phyloP scores from a whole-genome alignment of 306 rosid species.

The Abrus pulchellus region DNA sequence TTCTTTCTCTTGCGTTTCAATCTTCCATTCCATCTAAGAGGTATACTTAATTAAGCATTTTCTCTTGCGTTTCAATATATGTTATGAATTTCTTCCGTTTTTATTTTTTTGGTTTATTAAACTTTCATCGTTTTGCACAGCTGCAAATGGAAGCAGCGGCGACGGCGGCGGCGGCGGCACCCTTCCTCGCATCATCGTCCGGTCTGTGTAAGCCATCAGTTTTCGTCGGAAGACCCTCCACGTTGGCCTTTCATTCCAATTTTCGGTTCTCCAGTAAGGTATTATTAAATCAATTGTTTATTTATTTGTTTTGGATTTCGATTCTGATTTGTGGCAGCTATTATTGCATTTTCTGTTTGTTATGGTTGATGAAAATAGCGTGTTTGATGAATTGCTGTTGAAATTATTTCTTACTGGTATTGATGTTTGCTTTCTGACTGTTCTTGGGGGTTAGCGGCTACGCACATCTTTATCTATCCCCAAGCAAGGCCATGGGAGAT shows the following conservation, averaged over 20 bases:
- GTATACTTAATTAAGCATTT: conserved; percentile 7
- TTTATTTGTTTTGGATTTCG: background rate
- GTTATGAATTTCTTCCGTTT: background rate
- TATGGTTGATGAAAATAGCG: background rate
- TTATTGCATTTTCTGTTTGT: conserved; percentile 14
- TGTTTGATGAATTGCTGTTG: conserved; percentile 15
- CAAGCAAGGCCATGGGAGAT: conserved; percentile 57
- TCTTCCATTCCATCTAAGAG: background rate
- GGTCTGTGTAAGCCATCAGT: conserved; percentile 42
- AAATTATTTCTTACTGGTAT: background rate
- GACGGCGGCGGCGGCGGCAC: conserved; percentile 42
- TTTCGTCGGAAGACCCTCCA: conserved; percentile 50
- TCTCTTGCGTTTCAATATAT: background rate
- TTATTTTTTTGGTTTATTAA: background rate
- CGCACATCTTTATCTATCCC: conserved; percentile 50
- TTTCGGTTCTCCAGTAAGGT: conserved; percentile 63
- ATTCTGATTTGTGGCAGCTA: background rate
- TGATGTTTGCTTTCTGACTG: conserved; percentile 32
- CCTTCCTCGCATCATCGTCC: conserved; percentile 58
- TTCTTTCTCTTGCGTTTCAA: background rate
- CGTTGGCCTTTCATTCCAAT: conserved; percentile 53
- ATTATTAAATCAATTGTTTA: conserved; percentile 49
- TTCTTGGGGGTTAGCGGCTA: conserved; percentile 53
- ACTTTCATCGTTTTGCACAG: conserved; percentile 40
- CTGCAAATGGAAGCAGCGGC: conserved; percentile 64